phyloP scores from a whole-genome alignment of 768 basidiomycete species.

The Calocybe cyanea region DNA sequence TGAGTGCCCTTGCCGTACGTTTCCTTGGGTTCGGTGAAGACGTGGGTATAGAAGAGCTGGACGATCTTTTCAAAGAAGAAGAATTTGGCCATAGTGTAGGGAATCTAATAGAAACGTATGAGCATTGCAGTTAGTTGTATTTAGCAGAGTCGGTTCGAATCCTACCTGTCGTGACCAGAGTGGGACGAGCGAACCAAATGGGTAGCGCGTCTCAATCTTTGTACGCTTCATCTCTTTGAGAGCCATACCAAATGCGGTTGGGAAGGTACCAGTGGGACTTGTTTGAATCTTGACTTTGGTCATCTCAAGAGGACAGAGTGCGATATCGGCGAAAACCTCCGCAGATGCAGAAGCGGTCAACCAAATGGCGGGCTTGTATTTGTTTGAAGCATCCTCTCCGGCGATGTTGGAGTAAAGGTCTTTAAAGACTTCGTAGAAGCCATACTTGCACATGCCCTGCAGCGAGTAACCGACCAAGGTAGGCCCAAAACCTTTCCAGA shows the following conservation, averaged over 20 bases:
- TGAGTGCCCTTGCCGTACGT: slow-evolving; percentile 79
- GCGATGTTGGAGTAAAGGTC: slow-evolving; percentile 86
- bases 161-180: slow-evolving; percentile 88
- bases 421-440: slow-evolving; percentile 97
- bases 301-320: slow-evolving; percentile 94
- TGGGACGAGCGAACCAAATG: slow-evolving; percentile 81
- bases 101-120: slow-evolving; percentile 59
- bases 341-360: slow-evolving; percentile 91
- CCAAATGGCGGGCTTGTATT: slow-evolving; percentile 91
- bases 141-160: no score
- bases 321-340: slow-evolving; percentile 94
- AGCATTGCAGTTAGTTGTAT: not conserved
- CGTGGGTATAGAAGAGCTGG: slow-evolving; percentile 82
- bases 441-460: slow-evolving; percentile 98
- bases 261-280: slow-evolving; percentile 71
- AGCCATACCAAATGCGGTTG: slow-evolving; percentile 68
- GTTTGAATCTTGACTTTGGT: slow-evolving; percentile 91
- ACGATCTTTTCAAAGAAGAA: slow-evolving; percentile 92
- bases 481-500: slow-evolving; percentile 94
- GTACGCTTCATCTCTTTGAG: slow-evolving; percentile 65
- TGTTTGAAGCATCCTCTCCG: slow-evolving; percentile 73
- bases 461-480: slow-evolving; percentile 92
- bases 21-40: slow-evolving; percentile 77
- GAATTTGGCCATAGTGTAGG: slow-evolving; percentile 99
- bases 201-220: slow-evolving; percentile 72